Conservation (phyloP, 805 yeast species). For the Yamadazyma insecticola region DNA sequence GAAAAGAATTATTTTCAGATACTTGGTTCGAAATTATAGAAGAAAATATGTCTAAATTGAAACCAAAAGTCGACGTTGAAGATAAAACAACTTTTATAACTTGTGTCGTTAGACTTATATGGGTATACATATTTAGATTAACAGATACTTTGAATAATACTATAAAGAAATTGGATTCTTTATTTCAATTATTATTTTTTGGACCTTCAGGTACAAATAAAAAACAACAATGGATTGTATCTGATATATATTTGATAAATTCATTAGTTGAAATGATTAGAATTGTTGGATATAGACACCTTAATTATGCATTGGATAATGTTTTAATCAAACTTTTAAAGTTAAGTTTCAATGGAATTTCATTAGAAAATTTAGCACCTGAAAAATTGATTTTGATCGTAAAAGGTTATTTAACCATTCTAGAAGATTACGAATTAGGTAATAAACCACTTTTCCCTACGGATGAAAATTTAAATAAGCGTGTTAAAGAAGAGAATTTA, state of each 20-base stretch:
- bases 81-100: conserved; percentile 55
- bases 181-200: conserved; percentile 55
- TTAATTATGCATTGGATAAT: conserved; percentile 76
- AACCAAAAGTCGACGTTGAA: conserved; percentile 52
- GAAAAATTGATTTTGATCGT: conserved; percentile 71
- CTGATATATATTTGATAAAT: conserved; percentile 56
- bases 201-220: conserved; percentile 34
- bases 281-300: conserved; percentile 71
- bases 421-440: conserved; percentile 53
- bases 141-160: conserved; percentile 88
- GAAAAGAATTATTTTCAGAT: conserved; percentile 64
- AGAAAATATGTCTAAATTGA: conserved; percentile 52
- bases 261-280: conserved; percentile 73
- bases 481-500: conserved; percentile 1
- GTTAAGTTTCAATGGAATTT: conserved; percentile 51
- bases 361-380: conserved; percentile 58
- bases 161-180: conserved; percentile 64
- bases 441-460: conserved; percentile 74
- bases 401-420: conserved; percentile 64
- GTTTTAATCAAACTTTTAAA: conserved; percentile 67
- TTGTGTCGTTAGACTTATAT: conserved; percentile 67
- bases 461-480: conserved; percentile 34
- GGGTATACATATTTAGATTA: conserved; percentile 87
- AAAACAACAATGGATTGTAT: conserved; percentile 73
- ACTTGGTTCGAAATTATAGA: conserved; percentile 74